phyloP scores from a whole-genome alignment of 805 yeast species.

The Schizosaccharomyces lindneri region DNA sequence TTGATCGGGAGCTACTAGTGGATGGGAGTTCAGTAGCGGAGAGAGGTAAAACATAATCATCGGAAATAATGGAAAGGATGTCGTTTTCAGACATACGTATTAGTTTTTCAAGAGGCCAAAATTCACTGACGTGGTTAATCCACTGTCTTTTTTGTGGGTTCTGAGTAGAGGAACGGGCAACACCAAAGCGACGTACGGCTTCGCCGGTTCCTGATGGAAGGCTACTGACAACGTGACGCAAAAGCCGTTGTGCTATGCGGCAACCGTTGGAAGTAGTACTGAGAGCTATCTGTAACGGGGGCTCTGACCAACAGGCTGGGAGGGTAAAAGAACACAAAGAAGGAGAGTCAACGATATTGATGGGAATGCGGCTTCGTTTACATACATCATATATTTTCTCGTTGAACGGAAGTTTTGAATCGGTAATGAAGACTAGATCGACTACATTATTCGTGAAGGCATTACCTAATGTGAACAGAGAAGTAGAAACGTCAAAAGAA shows the following conservation, averaged over 20 bases:
- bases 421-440: constrained; percentile 47
- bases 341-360: constrained; percentile 54
- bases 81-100: constrained; percentile 36
- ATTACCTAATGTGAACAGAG: constrained; percentile 33
- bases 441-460: constrained; percentile 34
- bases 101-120: constrained; percentile 50
- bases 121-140: constrained; percentile 75
- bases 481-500: neutral
- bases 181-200: neutral
- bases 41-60: neutral
- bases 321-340: constrained; percentile 52
- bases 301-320: constrained; percentile 43
- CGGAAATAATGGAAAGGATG: constrained; percentile 1
- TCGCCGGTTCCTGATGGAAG: constrained; percentile 49
- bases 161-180: neutral
- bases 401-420: neutral
- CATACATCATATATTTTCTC: constrained; percentile 16
- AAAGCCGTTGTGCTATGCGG: constrained; percentile 54
- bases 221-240: constrained; percentile 36
- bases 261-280: constrained; percentile 81
- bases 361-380: constrained; percentile 33
- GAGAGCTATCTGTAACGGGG: constrained; percentile 57
- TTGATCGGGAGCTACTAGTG: neutral
- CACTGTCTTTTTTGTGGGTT: constrained; percentile 35
- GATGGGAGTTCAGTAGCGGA: neutral